phyloP scores from a whole-genome alignment of 192 early-diverging fungal species.

The Coemansia sp. region DNA sequence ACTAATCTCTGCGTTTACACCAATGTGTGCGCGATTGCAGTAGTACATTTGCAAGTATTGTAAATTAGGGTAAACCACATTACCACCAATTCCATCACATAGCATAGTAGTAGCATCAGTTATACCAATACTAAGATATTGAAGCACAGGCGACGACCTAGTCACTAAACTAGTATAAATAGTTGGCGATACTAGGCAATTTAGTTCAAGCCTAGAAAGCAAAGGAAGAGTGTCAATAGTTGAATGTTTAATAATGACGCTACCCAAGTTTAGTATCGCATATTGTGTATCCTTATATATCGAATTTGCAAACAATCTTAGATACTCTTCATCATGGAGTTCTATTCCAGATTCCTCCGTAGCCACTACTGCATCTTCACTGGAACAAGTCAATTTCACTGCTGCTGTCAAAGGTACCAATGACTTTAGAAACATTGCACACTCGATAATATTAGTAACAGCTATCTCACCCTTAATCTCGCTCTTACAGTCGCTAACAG shows the following conservation, averaged over 20 bases:
- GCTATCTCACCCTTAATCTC: background rate
- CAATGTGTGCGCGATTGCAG: background rate
- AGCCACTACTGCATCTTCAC: background rate
- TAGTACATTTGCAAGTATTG: constrained; percentile 1
- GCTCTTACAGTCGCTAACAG: background rate
- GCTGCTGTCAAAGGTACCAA: background rate
- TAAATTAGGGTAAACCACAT: constrained; percentile 1
- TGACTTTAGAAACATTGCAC: background rate
- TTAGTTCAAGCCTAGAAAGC: background rate
- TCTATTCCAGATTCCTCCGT: background rate
- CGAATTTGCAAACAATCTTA: background rate
- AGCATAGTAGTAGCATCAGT: background rate
- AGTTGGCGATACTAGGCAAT: background rate
- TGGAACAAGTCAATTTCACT: background rate
- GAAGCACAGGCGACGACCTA: background rate
- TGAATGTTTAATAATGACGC: background rate
- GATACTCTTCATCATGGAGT: background rate
- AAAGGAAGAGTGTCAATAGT: background rate
- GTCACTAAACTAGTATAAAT: background rate
- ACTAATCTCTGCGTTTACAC: background rate
- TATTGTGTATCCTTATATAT: background rate
- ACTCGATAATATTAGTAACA: background rate
- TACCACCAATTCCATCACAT: background rate
- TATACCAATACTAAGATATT: background rate
- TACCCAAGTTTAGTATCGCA: background rate